These are phyloP conservation scores for Lentinus tigrinus DNA, from an alignment of 768 basidiomycete species.

Conservation along the genomic window DNA sequence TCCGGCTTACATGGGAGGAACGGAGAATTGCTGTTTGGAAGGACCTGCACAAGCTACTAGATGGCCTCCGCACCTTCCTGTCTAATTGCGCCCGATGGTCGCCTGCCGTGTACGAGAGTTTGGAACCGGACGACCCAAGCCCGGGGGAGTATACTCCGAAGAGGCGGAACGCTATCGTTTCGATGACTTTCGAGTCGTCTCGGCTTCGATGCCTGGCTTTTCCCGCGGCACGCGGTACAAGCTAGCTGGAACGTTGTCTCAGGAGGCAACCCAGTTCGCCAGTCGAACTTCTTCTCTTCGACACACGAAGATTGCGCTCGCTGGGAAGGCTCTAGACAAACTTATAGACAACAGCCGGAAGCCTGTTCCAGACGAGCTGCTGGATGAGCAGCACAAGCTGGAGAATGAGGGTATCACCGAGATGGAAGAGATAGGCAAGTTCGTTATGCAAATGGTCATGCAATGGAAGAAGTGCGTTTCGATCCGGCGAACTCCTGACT, in stretches of 20 bases:
- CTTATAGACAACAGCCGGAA: constrained; percentile 79
- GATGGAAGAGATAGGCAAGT: constrained; percentile 71
- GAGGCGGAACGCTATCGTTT: constrained; percentile 41
- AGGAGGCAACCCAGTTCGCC: constrained; percentile 77
- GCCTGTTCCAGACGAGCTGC: constrained; percentile 77
- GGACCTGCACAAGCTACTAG: constrained; percentile 61
- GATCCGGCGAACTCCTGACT: not conserved
- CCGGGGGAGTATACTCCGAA: constrained; percentile 6
- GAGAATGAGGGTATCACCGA: constrained; percentile 76
- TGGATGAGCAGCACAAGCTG: constrained; percentile 88
- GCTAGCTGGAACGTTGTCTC: constrained; percentile 71
- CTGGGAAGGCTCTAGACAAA: constrained; percentile 80
- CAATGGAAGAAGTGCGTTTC: constrained; percentile 81
- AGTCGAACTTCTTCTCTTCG: constrained; percentile 65
- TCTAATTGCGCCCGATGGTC: constrained; percentile 70
- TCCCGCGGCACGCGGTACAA: constrained; percentile 76
- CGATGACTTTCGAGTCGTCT: constrained; percentile 56
- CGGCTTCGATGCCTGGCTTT: constrained; percentile 46
- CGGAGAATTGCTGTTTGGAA: constrained; percentile 66
- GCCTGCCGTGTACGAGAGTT: constrained; percentile 61
- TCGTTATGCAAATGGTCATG: constrained; percentile 72
- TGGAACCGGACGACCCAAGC: constrained; percentile 32
- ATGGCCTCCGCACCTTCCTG: constrained; percentile 63
- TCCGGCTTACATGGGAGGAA: constrained; percentile 82
- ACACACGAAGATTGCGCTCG: constrained; percentile 64